Conservation (phyloP, 768 basidiomycete genomes). For the Pisolithus orientalis region DNA sequence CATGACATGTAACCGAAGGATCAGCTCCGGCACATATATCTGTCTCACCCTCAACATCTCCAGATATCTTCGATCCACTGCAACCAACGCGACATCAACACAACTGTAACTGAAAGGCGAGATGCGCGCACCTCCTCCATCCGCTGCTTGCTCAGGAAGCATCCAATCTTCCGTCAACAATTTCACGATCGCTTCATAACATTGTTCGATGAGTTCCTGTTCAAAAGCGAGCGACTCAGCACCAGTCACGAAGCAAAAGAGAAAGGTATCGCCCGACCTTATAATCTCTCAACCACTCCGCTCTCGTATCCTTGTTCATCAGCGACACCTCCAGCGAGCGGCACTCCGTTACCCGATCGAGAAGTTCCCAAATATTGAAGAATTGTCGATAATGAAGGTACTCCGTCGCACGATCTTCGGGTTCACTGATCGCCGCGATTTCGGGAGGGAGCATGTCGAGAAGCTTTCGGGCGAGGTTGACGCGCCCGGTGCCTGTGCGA, state of each 20-base stretch:
- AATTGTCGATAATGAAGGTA: conserved; percentile 78
- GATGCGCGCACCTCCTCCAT: conserved; percentile 23
- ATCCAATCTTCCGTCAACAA: conserved; percentile 78
- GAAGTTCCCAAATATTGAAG: conserved; percentile 65
- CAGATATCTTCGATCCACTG: conserved; percentile 48
- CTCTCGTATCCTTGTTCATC: conserved; percentile 52
- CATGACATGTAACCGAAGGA: conserved; percentile 75
- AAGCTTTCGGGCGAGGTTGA: conserved; percentile 58
- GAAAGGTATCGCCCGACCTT: conserved; percentile 30
- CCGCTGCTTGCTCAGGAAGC: conserved; percentile 44
- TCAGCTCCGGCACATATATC: conserved; percentile 84
- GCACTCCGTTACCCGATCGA: conserved; percentile 56
- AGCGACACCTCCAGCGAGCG: conserved; percentile 51
- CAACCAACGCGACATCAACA: background rate
- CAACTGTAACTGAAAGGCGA: background rate
- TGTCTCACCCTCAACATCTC: conserved; percentile 82
- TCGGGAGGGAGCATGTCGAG: conserved; percentile 58
- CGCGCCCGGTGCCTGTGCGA: conserved; percentile 59
- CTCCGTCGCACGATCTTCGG: conserved; percentile 68
- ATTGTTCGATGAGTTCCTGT: conserved; percentile 57
- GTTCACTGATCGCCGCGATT: conserved; percentile 53
- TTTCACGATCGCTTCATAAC: conserved; percentile 58
- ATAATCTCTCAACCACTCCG: conserved; percentile 61
- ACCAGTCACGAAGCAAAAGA: background rate
- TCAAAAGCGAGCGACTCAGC: background rate